Percentiles rank a stretch among this genome's conserved stretches.
These are phyloP conservation scores for Priceomyces carsonii DNA, from an alignment of 805 yeast genomes.

Conservation along the genomic window DNA sequence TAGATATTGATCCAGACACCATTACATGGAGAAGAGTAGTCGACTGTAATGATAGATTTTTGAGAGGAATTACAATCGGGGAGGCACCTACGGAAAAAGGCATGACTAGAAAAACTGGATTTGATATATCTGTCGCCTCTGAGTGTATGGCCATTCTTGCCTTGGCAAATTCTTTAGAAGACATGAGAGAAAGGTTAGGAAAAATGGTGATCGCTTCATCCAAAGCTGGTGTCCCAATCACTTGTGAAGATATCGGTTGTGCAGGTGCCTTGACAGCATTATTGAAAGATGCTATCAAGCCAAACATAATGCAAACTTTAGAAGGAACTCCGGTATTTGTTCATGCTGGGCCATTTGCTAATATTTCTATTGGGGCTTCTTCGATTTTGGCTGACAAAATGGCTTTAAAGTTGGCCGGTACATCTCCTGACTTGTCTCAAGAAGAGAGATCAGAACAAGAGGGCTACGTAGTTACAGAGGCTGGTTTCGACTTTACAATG, in stretches of 20 bases:
- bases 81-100: constrained; percentile 83
- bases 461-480: constrained; percentile 84
- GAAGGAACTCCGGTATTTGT: constrained; percentile 88
- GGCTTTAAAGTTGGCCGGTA: constrained; percentile 79
- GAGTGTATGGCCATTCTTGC: constrained; percentile 88
- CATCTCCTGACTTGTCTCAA: constrained; percentile 45
- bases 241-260: constrained; percentile 82
- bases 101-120: constrained; percentile 69
- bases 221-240: constrained; percentile 67
- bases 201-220: constrained; percentile 73
- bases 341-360: constrained; percentile 89
- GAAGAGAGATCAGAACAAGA: constrained; percentile 49
- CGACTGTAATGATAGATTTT: constrained; percentile 79
- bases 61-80: constrained; percentile 77
- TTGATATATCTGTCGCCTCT: constrained; percentile 82
- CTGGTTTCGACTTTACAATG: constrained; percentile 90
- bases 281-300: constrained; percentile 79
- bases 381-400: constrained; percentile 79
- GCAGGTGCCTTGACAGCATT: constrained; percentile 86
- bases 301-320: constrained; percentile 83
- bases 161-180: constrained; percentile 65
- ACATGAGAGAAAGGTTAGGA: constrained; percentile 74
- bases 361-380: constrained; percentile 84
- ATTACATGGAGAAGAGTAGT: constrained; percentile 84
- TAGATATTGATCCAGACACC: constrained; percentile 76